phyloP scores from a whole-genome alignment of 257 asterid genomes.

The Penstemon eatonii region DNA sequence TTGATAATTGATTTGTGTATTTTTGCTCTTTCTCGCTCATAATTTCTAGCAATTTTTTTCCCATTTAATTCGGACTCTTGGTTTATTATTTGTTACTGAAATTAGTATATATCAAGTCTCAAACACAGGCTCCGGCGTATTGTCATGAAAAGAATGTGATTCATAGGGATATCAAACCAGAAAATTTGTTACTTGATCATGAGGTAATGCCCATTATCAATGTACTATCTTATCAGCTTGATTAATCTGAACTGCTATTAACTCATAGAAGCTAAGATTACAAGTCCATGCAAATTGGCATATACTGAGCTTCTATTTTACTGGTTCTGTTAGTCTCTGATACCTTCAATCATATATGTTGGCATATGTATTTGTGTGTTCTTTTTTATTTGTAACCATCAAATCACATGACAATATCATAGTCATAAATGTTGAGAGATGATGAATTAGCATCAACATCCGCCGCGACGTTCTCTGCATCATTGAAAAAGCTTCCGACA shows the following conservation, averaged over 20 bases:
- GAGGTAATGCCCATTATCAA: slow-evolving; percentile 48
- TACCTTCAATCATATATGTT: no score
- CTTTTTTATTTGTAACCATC: neutral
- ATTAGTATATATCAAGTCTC: slow-evolving; percentile 84
- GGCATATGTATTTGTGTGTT: no score
- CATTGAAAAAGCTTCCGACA: slow-evolving; percentile 34
- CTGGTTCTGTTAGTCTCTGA: neutral
- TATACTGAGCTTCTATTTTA: neutral
- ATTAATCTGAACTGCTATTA: no score
- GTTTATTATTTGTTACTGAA: slow-evolving; percentile 15
- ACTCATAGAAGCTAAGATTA: no score
- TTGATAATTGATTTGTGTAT: no score
- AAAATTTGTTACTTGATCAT: slow-evolving; percentile 87
- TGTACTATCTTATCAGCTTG: neutral
- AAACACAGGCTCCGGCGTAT: slow-evolving; percentile 91
- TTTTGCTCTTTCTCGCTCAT: neutral
- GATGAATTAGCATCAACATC: slow-evolving; percentile 15
- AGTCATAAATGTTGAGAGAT: neutral
- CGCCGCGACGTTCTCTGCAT: slow-evolving; percentile 29
- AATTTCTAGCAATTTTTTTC: neutral
- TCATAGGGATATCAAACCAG: slow-evolving; percentile 96
- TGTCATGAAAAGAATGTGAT: slow-evolving; percentile 96
- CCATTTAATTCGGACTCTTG: slow-evolving; percentile 15
- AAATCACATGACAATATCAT: neutral
- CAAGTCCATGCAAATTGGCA: no score